A percentile compares a stretch with the other conserved stretches of the same genome.
Conservation (phyloP, 768 basidiomycete genomes). For the Naganishia vaughanmartiniae region DNA sequence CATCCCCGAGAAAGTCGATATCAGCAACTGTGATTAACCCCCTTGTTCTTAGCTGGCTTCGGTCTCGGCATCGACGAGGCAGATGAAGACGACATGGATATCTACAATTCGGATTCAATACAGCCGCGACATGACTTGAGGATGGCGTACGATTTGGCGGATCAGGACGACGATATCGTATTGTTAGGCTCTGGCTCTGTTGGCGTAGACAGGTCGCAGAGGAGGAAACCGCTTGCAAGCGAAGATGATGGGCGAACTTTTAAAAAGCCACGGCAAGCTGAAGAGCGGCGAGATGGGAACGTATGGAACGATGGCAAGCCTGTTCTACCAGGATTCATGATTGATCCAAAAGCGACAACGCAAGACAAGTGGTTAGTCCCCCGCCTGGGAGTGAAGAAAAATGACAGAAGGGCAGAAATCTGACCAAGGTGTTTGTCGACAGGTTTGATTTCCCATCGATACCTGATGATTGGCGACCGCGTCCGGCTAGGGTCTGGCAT, state of each 20-base stretch:
- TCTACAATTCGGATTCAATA: slow-evolving; percentile 61
- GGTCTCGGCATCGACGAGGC: slow-evolving; percentile 91
- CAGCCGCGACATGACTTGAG: slow-evolving; percentile 53
- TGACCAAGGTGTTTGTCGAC: slow-evolving; percentile 1
- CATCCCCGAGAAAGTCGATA: no score
- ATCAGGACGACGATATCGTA: slow-evolving; percentile 60
- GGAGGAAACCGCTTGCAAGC: neutral
- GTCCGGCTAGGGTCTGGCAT: slow-evolving; percentile 75
- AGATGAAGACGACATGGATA: slow-evolving; percentile 85
- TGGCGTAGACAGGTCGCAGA: slow-evolving; percentile 2
- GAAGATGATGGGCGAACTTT: slow-evolving; percentile 2
- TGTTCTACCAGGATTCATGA: slow-evolving; percentile 71
- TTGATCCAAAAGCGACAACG: slow-evolving; percentile 55
- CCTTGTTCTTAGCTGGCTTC: slow-evolving; percentile 65
- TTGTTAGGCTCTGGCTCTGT: slow-evolving; percentile 37
- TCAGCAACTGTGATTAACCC: neutral
- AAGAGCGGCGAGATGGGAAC: neutral
- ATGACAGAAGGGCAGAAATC: neutral
- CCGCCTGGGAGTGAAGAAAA: neutral
- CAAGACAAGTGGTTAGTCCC: slow-evolving; percentile 50
- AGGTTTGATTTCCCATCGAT: slow-evolving; percentile 84
- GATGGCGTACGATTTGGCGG: slow-evolving; percentile 64
- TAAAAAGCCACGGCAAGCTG: neutral
- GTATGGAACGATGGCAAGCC: slow-evolving; percentile 72
- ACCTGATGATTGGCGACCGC: slow-evolving; percentile 78